A percentile compares a stretch with the other conserved stretches of the same genome.
phyloP scores from a whole-genome alignment of 2,329 filamentous ascomycete species.

The Ceratocystis destructans region DNA sequence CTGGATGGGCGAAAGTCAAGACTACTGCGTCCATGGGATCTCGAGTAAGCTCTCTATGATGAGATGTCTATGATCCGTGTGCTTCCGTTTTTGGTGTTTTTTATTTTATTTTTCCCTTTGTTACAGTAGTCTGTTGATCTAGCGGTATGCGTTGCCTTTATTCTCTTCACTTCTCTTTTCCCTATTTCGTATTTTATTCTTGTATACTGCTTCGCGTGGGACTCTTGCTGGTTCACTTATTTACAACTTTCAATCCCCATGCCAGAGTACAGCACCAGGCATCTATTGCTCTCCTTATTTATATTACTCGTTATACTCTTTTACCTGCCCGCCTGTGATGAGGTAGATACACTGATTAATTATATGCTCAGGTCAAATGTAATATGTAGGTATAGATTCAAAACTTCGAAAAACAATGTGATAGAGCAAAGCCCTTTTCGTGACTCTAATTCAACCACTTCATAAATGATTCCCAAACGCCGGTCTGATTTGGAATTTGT shows the following conservation, averaged over 20 bases:
- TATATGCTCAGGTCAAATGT: neutral
- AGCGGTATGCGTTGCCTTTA: neutral
- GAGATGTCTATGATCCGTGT: neutral
- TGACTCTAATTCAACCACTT: neutral
- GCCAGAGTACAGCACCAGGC: neutral
- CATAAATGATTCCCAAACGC: slow-evolving; percentile 9
- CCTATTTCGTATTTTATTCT: slow-evolving; percentile 8
- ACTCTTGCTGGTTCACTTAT: slow-evolving; percentile 5
- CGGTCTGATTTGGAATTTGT: slow-evolving; percentile 4
- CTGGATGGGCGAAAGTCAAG: slow-evolving; percentile 67
- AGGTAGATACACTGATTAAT: no score
- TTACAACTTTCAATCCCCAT: neutral
- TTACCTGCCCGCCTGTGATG: no score
- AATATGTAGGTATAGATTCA: neutral
- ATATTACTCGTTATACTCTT: neutral
- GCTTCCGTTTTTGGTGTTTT: slow-evolving; percentile 1
- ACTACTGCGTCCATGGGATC: slow-evolving; percentile 89
- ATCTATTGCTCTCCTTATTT: slow-evolving; percentile 9
- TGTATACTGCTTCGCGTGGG: slow-evolving; percentile 11
- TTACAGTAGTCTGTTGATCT: neutral
- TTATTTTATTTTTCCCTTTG: neutral
- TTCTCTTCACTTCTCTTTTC: neutral
- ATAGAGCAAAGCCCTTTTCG: neutral
- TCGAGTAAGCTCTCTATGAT: slow-evolving; percentile 86
- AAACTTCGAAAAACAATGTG: neutral